Evolutionary conservation across 192 early-diverging fungal genomes (phyloP).

Genomic region (Phycomyces blakesleeanus): DNA sequence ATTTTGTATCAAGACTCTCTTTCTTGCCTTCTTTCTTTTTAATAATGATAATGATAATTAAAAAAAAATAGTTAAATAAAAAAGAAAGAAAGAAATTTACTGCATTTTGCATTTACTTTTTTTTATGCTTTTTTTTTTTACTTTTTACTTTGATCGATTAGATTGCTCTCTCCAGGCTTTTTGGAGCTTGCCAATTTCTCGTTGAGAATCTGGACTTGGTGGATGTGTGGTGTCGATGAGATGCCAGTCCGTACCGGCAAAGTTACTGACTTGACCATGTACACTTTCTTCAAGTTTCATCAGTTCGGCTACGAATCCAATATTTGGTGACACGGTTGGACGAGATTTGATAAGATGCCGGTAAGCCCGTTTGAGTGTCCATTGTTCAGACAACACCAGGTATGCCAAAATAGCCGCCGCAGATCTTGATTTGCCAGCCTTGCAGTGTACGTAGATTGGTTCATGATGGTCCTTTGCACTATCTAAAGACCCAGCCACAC

Average conservation of each 20-base stretch:
- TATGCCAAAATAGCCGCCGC: slow-evolving; percentile 70
- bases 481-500: slow-evolving; percentile 1
- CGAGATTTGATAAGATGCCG: slow-evolving; percentile 58
- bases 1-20: too few relatives aligned
- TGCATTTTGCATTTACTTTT: too few relatives aligned
- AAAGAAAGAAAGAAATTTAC: too few relatives aligned
- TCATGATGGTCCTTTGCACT: slow-evolving; percentile 35
- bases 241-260: slow-evolving; percentile 35
- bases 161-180: slow-evolving; percentile 10
- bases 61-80: too few relatives aligned
- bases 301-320: slow-evolving; percentile 73
- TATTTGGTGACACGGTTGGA: slow-evolving; percentile 69
- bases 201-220: slow-evolving; percentile 19
- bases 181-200: slow-evolving; percentile 11
- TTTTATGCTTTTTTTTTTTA: too few relatives aligned
- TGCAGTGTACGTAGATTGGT: slow-evolving; percentile 73
- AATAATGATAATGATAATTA: too few relatives aligned
- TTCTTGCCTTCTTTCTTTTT: too few relatives aligned
- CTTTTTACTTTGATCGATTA: too few relatives aligned
- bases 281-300: slow-evolving; percentile 64
- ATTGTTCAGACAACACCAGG: slow-evolving; percentile 54
- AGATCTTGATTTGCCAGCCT: slow-evolving; percentile 74
- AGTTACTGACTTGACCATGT: slow-evolving; percentile 39
- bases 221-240: slow-evolving; percentile 3
- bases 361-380: slow-evolving; percentile 65